Percentiles rank a stretch among this genome's conserved stretches.
Conservation (phyloP, 2,329 filamentous ascomycete genomes). For the Aspergillus calidoustus region DNA sequence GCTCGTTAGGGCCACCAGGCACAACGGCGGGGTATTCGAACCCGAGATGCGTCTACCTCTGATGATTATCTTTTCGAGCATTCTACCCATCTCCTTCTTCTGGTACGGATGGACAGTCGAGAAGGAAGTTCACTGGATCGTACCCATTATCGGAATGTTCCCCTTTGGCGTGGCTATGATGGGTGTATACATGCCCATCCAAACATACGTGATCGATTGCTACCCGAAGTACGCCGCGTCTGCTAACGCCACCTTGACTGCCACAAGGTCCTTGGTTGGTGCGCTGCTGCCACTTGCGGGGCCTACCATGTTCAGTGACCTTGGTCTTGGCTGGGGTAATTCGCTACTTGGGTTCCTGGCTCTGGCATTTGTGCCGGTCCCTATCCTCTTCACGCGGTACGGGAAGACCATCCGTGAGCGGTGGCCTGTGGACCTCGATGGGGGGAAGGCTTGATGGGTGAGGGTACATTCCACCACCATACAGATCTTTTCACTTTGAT, state of each 20-base stretch:
- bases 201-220: slow-evolving; percentile 66
- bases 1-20: slow-evolving; percentile 35
- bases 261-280: slow-evolving; percentile 59
- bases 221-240: slow-evolving; percentile 52
- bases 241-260: slow-evolving; percentile 59
- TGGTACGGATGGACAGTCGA: slow-evolving; percentile 65
- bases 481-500: too few species aligned
- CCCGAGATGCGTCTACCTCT: slow-evolving; percentile 59
- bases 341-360: slow-evolving; percentile 60
- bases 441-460: slow-evolving; percentile 17
- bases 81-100: slow-evolving; percentile 61
- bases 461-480: too few species aligned
- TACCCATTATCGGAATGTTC: slow-evolving; percentile 63
- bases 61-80: slow-evolving; percentile 59
- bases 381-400: slow-evolving; percentile 18
- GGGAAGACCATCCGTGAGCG: slow-evolving; percentile 16
- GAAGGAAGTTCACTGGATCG: slow-evolving; percentile 59
- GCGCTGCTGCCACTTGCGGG: slow-evolving; percentile 66
- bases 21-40: slow-evolving; percentile 44
- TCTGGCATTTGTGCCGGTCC: slow-evolving; percentile 52
- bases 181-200: slow-evolving; percentile 59
- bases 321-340: slow-evolving; percentile 56
- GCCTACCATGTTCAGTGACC: slow-evolving; percentile 49
- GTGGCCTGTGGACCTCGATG: slow-evolving; percentile 13
- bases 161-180: slow-evolving; percentile 62